Evolutionary conservation across 2,329 filamentous ascomycete species (phyloP).

Genomic region (Xylariaceae sp.): DNA sequence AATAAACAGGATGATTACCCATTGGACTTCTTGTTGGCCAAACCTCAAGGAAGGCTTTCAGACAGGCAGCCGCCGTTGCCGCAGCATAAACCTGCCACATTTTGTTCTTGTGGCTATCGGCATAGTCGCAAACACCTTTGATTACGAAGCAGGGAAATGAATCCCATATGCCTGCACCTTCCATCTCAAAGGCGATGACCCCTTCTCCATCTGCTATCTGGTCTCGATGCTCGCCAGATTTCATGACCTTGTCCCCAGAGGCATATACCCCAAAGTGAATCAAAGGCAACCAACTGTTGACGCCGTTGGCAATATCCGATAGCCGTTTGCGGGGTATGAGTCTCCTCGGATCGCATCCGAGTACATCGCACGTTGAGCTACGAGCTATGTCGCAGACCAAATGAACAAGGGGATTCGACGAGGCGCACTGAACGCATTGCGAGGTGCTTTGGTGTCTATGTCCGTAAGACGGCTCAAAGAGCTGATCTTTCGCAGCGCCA

Average conservation of each 20-base stretch:
- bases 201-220: constrained; percentile 23
- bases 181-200: constrained; percentile 34
- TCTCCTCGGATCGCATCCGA: background rate
- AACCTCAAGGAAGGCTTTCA: constrained; percentile 6
- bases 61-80: constrained; percentile 6
- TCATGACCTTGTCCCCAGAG: constrained; percentile 39
- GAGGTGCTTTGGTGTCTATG: background rate
- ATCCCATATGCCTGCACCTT: constrained; percentile 27
- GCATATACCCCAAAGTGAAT: constrained; percentile 37
- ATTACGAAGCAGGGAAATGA: constrained; percentile 8
- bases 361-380: constrained; percentile 2
- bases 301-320: background rate
- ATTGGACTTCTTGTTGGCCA: background rate
- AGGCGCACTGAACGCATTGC: constrained; percentile 3
- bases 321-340: constrained; percentile 3
- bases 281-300: constrained; percentile 10
- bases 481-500: background rate
- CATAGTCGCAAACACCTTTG: constrained; percentile 11
- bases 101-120: constrained; percentile 12
- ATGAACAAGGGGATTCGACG: background rate
- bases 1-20: too few species aligned
- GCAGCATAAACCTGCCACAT: constrained; percentile 9
- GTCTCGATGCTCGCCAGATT: constrained; percentile 35
- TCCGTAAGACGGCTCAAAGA: constrained; percentile 4
- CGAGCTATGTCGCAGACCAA: constrained; percentile 4